These are phyloP conservation scores for Trametes cingulata DNA, from an alignment of 768 basidiomycete genomes.

Conservation along the genomic window DNA sequence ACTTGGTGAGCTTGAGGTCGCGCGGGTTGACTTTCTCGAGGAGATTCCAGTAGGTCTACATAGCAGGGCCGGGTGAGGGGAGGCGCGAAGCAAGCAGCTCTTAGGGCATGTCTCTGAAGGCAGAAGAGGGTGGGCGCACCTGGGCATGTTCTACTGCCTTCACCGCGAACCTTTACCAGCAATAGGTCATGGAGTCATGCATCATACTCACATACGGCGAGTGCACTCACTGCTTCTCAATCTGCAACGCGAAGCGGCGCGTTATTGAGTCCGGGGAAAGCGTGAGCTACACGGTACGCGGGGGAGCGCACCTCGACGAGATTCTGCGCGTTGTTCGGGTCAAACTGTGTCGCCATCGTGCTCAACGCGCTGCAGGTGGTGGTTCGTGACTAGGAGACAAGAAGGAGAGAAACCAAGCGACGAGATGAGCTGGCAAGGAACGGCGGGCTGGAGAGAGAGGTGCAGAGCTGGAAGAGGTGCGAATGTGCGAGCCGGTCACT, in stretches of 20 bases:
- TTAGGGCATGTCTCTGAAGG: background rate
- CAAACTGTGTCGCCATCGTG: conserved; percentile 61
- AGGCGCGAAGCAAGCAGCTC: background rate
- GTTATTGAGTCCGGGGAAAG: background rate
- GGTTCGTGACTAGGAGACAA: background rate
- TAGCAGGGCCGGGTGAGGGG: too few relatives aligned
- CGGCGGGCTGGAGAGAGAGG: background rate
- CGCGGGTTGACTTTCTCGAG: conserved; percentile 77
- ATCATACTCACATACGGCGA: conserved; percentile 13
- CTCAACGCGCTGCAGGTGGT: background rate
- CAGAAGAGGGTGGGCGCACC: conserved; percentile 41
- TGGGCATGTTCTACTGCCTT: conserved; percentile 96
- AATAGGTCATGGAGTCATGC: background rate
- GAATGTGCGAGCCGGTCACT: background rate
- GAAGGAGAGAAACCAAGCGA: background rate
- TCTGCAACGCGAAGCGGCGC: conserved; percentile 45
- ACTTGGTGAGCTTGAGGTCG: conserved; percentile 84
- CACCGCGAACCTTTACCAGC: conserved; percentile 71
- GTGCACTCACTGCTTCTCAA: conserved; percentile 87
- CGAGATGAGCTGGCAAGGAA: conserved; percentile 22
- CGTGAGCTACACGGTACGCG: background rate
- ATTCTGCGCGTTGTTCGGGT: conserved; percentile 92
- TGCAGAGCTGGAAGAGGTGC: background rate
- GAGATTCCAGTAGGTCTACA: conserved; percentile 93
- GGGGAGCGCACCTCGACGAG: conserved; percentile 66